Base-by-base conservation (phyloP, 1,284 basidiomycete species). In the Gomphus bonarii region DNA sequence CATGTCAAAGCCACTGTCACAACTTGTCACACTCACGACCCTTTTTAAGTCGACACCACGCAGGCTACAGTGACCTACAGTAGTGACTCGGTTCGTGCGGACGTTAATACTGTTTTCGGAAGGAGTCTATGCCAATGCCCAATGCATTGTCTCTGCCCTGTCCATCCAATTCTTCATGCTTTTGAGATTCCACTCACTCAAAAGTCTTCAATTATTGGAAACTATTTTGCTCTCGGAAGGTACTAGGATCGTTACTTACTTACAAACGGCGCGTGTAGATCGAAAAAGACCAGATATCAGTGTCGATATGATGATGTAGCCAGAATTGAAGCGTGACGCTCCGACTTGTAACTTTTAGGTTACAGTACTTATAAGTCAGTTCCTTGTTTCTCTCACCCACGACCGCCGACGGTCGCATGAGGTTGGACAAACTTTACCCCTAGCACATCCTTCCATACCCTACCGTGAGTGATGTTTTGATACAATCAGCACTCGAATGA, bases 341-440 rank as follows among this genome's bases (percentile, higher is more conserved):
- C 55, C 55, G 55, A 58, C 57, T 46, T 3, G 48, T 40, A 57
- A 49, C 44, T 56, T 49, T 46, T 58, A 60, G 43, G 49, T 40
- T 59, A 35, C 59, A 59, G 61, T 49, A 62, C 61, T 60, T 28
- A 28, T 28, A 28, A 28, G 25, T 28, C 5, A 28, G 25, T 28
- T 63, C 60, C 57, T 59, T 58, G 61, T 63, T 63, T 62, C 59
- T 60, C 54, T 60, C 63, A 62, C 68, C 67, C 65, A 68, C 67
- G 62, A 63, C 61, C 63, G 60, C 59, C 50, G 63, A 68, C 65
- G 68, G 66, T 67, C 65, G 68, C 68, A 67, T 67, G 65, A 61
- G 49, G 50, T 28, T 28, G 57, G 38, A 40, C 50, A 52, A 31
- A 22, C 43, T 11, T 30, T 42, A 53, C 31, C 55, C 9, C 11